A percentile compares a stretch with the other conserved stretches of the same genome.
Conservation (phyloP, 2,329 filamentous ascomycete species). For the Aspergillus sojae region DNA sequence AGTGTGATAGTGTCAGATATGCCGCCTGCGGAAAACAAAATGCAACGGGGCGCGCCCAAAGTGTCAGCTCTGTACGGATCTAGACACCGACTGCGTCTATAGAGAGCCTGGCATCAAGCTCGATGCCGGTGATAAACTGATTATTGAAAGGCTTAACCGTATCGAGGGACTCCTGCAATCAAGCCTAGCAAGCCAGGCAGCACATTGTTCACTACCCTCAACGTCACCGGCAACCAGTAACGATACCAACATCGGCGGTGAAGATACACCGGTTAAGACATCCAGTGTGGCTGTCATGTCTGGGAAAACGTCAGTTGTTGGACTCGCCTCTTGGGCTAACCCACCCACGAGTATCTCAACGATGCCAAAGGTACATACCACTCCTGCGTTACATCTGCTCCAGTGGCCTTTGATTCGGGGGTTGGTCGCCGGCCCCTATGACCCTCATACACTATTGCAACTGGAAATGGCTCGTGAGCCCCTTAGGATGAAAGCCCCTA, state of each 20-base stretch:
- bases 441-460: slow-evolving; percentile 79
- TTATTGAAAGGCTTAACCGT: slow-evolving; percentile 74
- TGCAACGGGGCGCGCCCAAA: slow-evolving; percentile 80
- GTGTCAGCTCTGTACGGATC: slow-evolving; percentile 79
- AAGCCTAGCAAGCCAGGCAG: slow-evolving; percentile 52
- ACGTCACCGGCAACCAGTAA: slow-evolving; percentile 68
- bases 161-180: slow-evolving; percentile 80
- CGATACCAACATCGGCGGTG: slow-evolving; percentile 62
- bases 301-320: slow-evolving; percentile 58
- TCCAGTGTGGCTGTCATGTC: slow-evolving; percentile 17
- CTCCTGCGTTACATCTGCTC: slow-evolving; percentile 67
- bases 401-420: slow-evolving; percentile 79
- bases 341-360: slow-evolving; percentile 71
- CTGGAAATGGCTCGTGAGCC: slow-evolving; percentile 79
- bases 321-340: slow-evolving; percentile 72
- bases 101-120: slow-evolving; percentile 85
- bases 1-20: slow-evolving; percentile 70
- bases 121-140: slow-evolving; percentile 83
- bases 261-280: slow-evolving; percentile 52
- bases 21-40: slow-evolving; percentile 76
- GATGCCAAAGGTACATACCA: slow-evolving; percentile 84
- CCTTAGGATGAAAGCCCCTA: slow-evolving; percentile 60
- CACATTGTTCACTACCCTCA: slow-evolving; percentile 50
- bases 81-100: slow-evolving; percentile 82
- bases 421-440: slow-evolving; percentile 74